These are phyloP conservation scores for Spergularia azorica DNA, from an alignment of 179 eudicot genomes.

Conservation along the genomic window DNA sequence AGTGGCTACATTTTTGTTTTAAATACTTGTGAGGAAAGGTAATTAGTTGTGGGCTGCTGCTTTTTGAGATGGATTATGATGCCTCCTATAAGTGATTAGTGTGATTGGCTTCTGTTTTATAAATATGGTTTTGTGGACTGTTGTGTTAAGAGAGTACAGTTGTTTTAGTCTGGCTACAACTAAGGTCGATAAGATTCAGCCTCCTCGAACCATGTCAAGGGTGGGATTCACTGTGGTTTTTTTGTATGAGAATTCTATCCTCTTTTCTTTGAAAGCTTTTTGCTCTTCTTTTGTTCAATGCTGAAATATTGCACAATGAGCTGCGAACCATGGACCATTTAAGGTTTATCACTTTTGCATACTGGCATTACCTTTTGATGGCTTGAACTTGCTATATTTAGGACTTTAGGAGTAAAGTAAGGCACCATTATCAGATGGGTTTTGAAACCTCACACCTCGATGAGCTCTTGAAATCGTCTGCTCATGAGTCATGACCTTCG, in stretches of 20 bases:
- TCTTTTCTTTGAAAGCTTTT: not conserved
- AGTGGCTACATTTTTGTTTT: too few relatives aligned
- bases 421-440: not conserved
- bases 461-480: not conserved
- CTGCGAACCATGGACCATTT: not conserved
- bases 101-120: too few relatives aligned
- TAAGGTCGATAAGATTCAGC: not conserved
- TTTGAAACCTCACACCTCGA: not conserved
- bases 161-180: too few relatives aligned
- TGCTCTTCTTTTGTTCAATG: not conserved
- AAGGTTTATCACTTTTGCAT: not conserved
- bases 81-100: too few relatives aligned
- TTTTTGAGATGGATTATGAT: too few relatives aligned
- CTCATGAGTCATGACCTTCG: not conserved
- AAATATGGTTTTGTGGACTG: too few relatives aligned
- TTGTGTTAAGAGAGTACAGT: too few relatives aligned
- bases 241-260: not conserved
- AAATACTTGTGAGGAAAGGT: too few relatives aligned
- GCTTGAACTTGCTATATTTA: not conserved
- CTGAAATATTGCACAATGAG: not conserved
- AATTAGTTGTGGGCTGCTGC: too few relatives aligned
- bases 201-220: not conserved
- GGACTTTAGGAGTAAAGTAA: not conserved
- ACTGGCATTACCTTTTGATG: not conserved
- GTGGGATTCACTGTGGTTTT: not conserved